Conservation (phyloP, 148 eudicot genomes). For the Rhododendron ferrugineum region DNA sequence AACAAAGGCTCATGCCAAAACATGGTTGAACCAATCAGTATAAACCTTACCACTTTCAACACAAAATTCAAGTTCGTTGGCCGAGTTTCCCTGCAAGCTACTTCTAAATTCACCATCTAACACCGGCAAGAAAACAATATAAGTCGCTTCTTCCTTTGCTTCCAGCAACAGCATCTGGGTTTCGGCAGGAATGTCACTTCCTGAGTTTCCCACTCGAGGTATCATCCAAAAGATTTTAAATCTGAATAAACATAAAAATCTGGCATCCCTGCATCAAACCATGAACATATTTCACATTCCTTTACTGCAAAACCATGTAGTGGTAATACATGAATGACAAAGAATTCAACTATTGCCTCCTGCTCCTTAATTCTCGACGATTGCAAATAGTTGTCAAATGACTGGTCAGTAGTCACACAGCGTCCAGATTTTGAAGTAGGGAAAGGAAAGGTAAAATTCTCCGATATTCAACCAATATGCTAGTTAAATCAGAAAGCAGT, state of each 20-base stretch:
- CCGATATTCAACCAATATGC: neutral
- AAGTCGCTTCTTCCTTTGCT: constrained; percentile 20
- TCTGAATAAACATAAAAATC: constrained; percentile 31
- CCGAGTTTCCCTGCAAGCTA: constrained; percentile 34
- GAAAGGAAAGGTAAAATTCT: neutral
- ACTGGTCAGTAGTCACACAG: neutral
- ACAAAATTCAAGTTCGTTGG: constrained; percentile 36
- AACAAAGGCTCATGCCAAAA: neutral
- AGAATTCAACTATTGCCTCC: neutral
- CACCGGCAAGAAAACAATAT: constrained; percentile 36
- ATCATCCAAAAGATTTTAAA: constrained; percentile 40
- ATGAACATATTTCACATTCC: neutral
- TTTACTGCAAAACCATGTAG: neutral
- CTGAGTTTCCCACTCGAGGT: constrained; percentile 32
- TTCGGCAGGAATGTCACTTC: constrained; percentile 34
- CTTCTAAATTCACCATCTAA: constrained; percentile 34
- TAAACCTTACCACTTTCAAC: constrained; percentile 34
- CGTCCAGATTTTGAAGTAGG: neutral
- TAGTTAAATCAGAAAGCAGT: neutral
- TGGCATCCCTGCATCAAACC: constrained; percentile 25
- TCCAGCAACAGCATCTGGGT: constrained; percentile 42
- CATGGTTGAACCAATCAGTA: neutral
- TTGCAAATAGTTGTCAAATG: neutral
- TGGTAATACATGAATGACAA: neutral
- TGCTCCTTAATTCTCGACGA: neutral